Percentiles rank a stretch among this genome's conserved stretches.
Evolutionary conservation across 2,329 filamentous ascomycete species (phyloP).

Genomic region (Colletotrichum phormii): DNA sequence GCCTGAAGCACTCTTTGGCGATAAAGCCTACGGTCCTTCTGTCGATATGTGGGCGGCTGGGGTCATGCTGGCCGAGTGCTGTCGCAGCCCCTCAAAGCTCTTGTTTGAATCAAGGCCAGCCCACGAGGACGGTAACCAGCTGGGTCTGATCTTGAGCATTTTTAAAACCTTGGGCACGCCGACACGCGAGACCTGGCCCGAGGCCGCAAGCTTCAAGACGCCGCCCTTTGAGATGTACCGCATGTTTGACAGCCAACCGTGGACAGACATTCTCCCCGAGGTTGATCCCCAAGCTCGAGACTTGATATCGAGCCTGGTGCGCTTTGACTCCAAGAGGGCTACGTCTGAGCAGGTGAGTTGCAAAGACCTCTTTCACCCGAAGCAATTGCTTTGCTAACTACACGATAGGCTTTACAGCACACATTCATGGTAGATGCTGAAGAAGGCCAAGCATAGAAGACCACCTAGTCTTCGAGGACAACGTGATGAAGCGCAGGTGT

Average conservation of each 20-base stretch:
- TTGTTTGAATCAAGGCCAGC: constrained; percentile 83
- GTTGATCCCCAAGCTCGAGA: constrained; percentile 69
- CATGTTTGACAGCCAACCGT: constrained; percentile 74
- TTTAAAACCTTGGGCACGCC: constrained; percentile 94
- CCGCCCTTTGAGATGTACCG: constrained; percentile 94
- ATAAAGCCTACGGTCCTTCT: constrained; percentile 75
- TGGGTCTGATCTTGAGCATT: constrained; percentile 90
- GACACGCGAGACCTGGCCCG: constrained; percentile 83
- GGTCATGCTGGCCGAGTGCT: constrained; percentile 83
- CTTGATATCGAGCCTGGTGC: constrained; percentile 75
- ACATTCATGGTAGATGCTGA: neutral
- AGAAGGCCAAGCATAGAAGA: neutral
- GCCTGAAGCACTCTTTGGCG: constrained; percentile 90
- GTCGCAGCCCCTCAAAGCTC: constrained; percentile 63
- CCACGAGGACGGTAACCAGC: constrained; percentile 87
- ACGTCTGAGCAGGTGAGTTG: constrained; percentile 65
- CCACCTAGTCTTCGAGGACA: neutral
- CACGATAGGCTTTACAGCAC: constrained; percentile 31
- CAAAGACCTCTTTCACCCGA: neutral
- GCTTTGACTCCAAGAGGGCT: constrained; percentile 77
- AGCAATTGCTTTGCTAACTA: neutral
- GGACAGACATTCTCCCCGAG: constrained; percentile 76
- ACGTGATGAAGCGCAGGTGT: neutral
- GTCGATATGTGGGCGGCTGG: constrained; percentile 94
- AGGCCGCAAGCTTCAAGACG: constrained; percentile 73